Evolutionary conservation across 441 rosid species (phyloP), one percentile per base, ranked within the genome.

Genomic region (Hypseocharis bilobata): DNA sequence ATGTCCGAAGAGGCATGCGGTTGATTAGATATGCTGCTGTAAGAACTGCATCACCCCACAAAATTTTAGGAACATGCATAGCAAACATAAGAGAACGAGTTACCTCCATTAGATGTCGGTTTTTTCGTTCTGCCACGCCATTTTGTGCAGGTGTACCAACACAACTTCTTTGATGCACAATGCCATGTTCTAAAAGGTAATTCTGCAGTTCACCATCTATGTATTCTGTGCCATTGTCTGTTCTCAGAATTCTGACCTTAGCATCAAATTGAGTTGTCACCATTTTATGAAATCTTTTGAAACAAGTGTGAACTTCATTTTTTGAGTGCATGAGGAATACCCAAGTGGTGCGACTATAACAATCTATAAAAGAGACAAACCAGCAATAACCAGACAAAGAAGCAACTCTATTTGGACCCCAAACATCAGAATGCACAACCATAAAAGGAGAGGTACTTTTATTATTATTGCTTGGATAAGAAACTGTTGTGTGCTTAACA

Each of bases 341-440:
- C 64, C 14, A 34, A 2, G 45, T 60, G 42, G 3, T 36, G 0
- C 14, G 28, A 34, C 16, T 32, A 34, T 36, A 36, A 60, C n/a
- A 19, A 30, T 60, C 16, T 17, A 62, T 42, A 13, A 62, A 62
- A 2, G 65, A 38, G 28, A 62, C 54, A 42, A 62, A 62, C 34
- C 34, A 62, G 0, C 0, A 7, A 23, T 25, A 7, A 4, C 65
- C 36, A 6, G 14, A 42, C 2, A 62, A 13, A 38, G 34, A 40
- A 25, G 32, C 5, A 62, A 0, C 14, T 6, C 0, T 7, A 6
- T 6, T 11, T 5, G 36, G 3, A 11, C 62, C 62, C 62, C 19
- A 56, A 7, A 61, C 16, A 34, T 61, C 29, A 34, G 3, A 1
- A 22, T 61, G 65, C 10, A 61, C 22, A 7, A 34, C 17, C 11